phyloP scores from a whole-genome alignment of 352 stramenopile genomes.

The Phytophthora rubi region DNA sequence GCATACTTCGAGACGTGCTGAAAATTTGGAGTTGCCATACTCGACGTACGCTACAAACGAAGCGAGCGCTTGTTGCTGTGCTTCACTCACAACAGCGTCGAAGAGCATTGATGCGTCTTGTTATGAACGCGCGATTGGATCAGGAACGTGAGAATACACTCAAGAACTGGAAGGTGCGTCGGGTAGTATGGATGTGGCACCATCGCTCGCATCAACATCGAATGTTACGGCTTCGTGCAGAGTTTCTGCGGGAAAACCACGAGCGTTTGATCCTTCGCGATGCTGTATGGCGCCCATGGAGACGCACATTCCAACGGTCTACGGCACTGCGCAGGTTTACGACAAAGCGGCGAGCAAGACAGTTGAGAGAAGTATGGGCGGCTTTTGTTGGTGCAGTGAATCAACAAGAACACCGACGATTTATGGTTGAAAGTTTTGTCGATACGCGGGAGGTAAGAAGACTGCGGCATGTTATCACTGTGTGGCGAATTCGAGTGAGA shows the following conservation, averaged over 20 bases:
- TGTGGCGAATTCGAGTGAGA: conserved; percentile 14
- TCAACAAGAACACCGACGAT: conserved; percentile 9
- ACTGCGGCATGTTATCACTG: conserved; percentile 4
- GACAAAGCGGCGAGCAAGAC: not conserved
- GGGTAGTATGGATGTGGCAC: conserved; percentile 33
- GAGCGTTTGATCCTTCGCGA: conserved; percentile 19
- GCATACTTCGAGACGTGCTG: conserved; percentile 15
- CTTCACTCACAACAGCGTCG: conserved; percentile 18
- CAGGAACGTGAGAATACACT: conserved; percentile 14
- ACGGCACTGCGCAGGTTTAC: conserved; percentile 5
- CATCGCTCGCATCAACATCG: conserved; percentile 20
- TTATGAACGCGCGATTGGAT: conserved; percentile 1
- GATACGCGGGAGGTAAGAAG: conserved; percentile 13
- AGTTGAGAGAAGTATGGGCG: conserved; percentile 19
- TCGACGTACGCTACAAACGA: conserved; percentile 3
- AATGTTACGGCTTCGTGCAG: conserved; percentile 21
- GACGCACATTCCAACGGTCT: conserved; percentile 9
- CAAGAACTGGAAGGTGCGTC: conserved; percentile 25
- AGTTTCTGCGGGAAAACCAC: conserved; percentile 32
- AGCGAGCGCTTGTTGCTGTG: conserved; percentile 16
- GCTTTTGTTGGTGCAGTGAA: conserved; percentile 21
- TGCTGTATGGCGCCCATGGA: conserved; percentile 22
- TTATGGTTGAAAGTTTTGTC: conserved; percentile 15
- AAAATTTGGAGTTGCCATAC: conserved; percentile 13
- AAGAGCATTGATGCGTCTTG: conserved; percentile 19